Conservation (phyloP, 495 filamentous ascomycete species). For the Hypomontagnella submonticulosa region DNA sequence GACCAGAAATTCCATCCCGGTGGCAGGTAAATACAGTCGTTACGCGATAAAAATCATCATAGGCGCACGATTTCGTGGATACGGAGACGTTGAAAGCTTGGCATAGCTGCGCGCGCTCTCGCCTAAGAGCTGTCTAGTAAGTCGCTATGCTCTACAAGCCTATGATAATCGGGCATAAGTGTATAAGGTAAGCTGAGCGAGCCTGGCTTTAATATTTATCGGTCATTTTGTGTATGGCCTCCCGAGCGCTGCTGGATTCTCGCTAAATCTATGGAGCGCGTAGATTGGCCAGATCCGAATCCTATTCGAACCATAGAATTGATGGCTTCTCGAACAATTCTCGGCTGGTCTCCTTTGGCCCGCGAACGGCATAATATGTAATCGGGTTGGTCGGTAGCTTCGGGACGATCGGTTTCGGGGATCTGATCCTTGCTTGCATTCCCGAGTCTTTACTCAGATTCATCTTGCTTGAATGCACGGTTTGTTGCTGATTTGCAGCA, state of each 20-base stretch:
- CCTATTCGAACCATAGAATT: not conserved
- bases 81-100: conserved; percentile 23
- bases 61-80: conserved; percentile 17
- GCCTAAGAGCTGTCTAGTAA: conserved; percentile 21
- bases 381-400: conserved; percentile 24
- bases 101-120: conserved; percentile 11
- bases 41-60: conserved; percentile 32
- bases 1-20: not conserved
- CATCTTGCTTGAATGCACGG: not conserved
- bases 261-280: too few relatives aligned
- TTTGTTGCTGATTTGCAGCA: not conserved
- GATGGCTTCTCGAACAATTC: conserved; percentile 11
- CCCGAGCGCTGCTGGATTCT: too few relatives aligned
- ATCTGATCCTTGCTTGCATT: conserved; percentile 18
- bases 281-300: too few relatives aligned
- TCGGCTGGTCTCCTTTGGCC: conserved; percentile 4
- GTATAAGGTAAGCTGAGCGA: conserved; percentile 2
- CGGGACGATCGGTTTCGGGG: conserved; percentile 25
- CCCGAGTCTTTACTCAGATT: conserved; percentile 2
- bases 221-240: not conserved
- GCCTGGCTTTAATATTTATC: not conserved
- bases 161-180: not conserved
- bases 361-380: conserved; percentile 5
- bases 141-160: conserved; percentile 5
- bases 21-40: conserved; percentile 11